Evolutionary conservation across 164 flowering plant species (phyloP), one percentile per base, ranked within the genome.

Genomic region (Aristolochia californica): DNA sequence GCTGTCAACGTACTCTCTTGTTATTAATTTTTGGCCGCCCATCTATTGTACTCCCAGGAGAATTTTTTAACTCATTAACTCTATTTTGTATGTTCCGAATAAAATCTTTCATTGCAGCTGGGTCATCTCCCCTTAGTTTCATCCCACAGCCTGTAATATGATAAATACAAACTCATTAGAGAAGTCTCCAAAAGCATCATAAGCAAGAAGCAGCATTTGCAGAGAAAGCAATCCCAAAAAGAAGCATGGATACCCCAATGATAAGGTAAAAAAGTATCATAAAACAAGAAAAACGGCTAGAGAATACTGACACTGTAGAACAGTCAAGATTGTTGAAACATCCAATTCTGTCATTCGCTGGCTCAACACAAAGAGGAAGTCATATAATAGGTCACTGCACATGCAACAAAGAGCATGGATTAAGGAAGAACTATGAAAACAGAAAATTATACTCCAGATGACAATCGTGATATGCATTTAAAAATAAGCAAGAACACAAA

Each of bases 101-200:
- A 65, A 94, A 86, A 62, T 78, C 72, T 71, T 90, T 90, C 99
- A 94, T 94, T 43, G 87, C 76, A 66, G 76, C 61, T 43, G 97
- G 97, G 75, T 90, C 97, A 68, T 94, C 99, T 45, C 80, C 70
- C 70, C 97, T 77, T 54, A 94, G 69, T 71, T 86, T 90, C 95
- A 94, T 83, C 45, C 99, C 99, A 77, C 97, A 88, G 67, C 89
- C 99, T 94, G 73, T 45, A 21, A 21, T 43, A 14, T 24, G 21
- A 18, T 45, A 24, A 53, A 15, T 25, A 58, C 27, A 20, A 62
- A 22, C n/a, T 17, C 18, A 21, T 0, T 47, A n/a, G n/a, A n/a
- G n/a, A n/a, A n/a, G n/a, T n/a, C n/a, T n/a, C 14, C 18, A 18
- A 25, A 53, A 11, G 26, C 18, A 61, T 25, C 59, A 56, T 56